Percentiles rank a stretch among this genome's conserved stretches.
Conservation (phyloP, 108 stramenopile genomes). For the Skeletonema tropicum region DNA sequence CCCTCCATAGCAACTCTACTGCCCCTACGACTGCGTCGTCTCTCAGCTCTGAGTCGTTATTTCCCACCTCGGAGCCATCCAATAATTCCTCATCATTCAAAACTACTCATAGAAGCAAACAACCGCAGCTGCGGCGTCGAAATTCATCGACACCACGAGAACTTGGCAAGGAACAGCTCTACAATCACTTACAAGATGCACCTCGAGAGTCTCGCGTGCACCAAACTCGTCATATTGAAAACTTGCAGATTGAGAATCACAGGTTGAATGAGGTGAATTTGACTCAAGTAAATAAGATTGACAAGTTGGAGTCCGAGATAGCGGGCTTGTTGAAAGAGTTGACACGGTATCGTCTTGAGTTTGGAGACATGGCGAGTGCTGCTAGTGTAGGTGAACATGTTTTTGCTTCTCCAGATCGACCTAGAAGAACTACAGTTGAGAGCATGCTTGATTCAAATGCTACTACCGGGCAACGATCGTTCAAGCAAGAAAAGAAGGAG, state of each 20-base stretch:
- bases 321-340: neutral
- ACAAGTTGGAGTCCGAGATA: neutral
- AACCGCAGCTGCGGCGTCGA: neutral
- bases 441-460: neutral
- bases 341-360: neutral
- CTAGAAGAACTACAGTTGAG: neutral
- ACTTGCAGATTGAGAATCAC: neutral
- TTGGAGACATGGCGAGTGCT: neutral
- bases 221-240: neutral
- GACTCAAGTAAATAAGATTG: neutral
- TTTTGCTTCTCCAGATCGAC: neutral
- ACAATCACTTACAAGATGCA: neutral
- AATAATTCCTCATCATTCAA: neutral
- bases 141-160: neutral
- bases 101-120: neutral
- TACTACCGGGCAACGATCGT: neutral
- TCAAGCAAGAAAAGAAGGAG: neutral
- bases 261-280: neutral
- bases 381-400: neutral
- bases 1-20: neutral
- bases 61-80: neutral
- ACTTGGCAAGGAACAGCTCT: neutral
- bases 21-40: neutral
- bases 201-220: neutral
- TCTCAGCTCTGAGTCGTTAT: neutral